A percentile compares a stretch with the other conserved stretches of the same genome.
These are phyloP conservation scores for Penicillium argentinense DNA, from an alignment of 495 filamentous ascomycete genomes.

Conservation along the genomic window DNA sequence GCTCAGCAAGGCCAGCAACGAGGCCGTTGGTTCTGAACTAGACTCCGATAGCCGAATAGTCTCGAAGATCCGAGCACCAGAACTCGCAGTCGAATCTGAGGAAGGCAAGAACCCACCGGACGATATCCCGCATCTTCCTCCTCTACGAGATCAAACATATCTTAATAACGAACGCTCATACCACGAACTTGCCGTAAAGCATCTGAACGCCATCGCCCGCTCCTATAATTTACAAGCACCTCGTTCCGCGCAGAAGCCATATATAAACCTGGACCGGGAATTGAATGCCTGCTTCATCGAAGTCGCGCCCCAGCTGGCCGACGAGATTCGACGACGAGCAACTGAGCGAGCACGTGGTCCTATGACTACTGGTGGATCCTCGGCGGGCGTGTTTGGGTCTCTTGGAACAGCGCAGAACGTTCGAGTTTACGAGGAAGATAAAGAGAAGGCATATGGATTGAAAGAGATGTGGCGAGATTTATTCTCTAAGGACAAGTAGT, in stretches of 20 bases:
- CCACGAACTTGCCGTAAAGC: slow-evolving; percentile 72
- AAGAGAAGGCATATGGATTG: slow-evolving; percentile 73
- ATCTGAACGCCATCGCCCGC: slow-evolving; percentile 77
- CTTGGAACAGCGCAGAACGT: slow-evolving; percentile 51
- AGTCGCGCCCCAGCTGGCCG: slow-evolving; percentile 72
- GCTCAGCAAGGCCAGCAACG: slow-evolving; percentile 23
- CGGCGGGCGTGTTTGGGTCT: slow-evolving; percentile 49
- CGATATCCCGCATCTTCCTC: slow-evolving; percentile 38
- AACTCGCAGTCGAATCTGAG: slow-evolving; percentile 7
- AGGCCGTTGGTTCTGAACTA: slow-evolving; percentile 18
- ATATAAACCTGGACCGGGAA: slow-evolving; percentile 82
- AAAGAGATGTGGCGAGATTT: slow-evolving; percentile 86
- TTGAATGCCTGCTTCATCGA: slow-evolving; percentile 79
- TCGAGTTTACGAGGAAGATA: slow-evolving; percentile 68
- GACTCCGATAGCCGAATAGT: slow-evolving; percentile 29
- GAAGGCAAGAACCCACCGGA: background rate
- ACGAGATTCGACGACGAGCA: slow-evolving; percentile 70
- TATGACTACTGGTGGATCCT: slow-evolving; percentile 8
- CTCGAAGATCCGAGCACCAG: slow-evolving; percentile 3
- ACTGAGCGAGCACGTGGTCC: slow-evolving; percentile 45
- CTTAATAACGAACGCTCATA: slow-evolving; percentile 72
- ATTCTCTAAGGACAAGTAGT: slow-evolving; percentile 45
- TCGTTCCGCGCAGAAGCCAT: slow-evolving; percentile 88
- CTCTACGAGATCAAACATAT: slow-evolving; percentile 48
- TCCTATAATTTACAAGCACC: slow-evolving; percentile 96